Evolutionary conservation across 2,329 filamentous ascomycete genomes (phyloP).

Genomic region (Beauveria caledonica): DNA sequence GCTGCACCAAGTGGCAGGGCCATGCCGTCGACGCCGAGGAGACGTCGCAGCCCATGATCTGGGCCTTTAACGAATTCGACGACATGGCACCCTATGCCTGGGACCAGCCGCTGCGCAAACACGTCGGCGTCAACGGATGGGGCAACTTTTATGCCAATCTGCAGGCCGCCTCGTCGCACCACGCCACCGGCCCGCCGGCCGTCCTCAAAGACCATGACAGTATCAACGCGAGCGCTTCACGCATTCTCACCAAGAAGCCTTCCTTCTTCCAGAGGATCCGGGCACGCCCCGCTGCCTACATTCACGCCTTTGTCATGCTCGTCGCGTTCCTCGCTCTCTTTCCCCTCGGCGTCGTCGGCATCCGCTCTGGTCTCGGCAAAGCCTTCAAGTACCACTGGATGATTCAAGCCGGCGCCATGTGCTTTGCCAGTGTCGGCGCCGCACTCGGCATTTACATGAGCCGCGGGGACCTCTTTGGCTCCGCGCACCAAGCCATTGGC

Average conservation of each 20-base stretch:
- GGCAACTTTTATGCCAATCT: slow-evolving; percentile 12
- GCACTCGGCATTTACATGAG: slow-evolving; percentile 7
- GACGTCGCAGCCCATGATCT: slow-evolving; percentile 10
- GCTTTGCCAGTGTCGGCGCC: neutral
- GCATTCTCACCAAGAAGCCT: neutral
- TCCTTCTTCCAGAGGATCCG: neutral
- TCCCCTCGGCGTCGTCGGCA: slow-evolving; percentile 10
- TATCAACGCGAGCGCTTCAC: neutral
- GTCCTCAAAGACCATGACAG: neutral
- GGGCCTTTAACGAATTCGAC: slow-evolving; percentile 7
- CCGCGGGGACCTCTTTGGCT: slow-evolving; percentile 4
- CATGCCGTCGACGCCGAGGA: neutral
- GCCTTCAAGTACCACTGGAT: slow-evolving; percentile 12
- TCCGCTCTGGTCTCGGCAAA: slow-evolving; percentile 7
- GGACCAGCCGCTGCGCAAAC: slow-evolving; percentile 7
- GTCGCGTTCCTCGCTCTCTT: slow-evolving; percentile 8
- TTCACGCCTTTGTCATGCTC: slow-evolving; percentile 10
- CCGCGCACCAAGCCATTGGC: slow-evolving; percentile 8
- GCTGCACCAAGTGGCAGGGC: slow-evolving; percentile 7
- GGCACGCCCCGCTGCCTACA: slow-evolving; percentile 1
- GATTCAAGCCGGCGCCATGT: slow-evolving; percentile 1
- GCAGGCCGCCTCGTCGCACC: slow-evolving; percentile 1
- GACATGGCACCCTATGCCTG: slow-evolving; percentile 9
- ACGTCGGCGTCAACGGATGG: slow-evolving; percentile 9
- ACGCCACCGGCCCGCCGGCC: neutral